Percentiles rank a stretch among this genome's conserved stretches.
Conservation (phyloP, 176 grass and related monocot species). For the Oryza meyeriana region DNA sequence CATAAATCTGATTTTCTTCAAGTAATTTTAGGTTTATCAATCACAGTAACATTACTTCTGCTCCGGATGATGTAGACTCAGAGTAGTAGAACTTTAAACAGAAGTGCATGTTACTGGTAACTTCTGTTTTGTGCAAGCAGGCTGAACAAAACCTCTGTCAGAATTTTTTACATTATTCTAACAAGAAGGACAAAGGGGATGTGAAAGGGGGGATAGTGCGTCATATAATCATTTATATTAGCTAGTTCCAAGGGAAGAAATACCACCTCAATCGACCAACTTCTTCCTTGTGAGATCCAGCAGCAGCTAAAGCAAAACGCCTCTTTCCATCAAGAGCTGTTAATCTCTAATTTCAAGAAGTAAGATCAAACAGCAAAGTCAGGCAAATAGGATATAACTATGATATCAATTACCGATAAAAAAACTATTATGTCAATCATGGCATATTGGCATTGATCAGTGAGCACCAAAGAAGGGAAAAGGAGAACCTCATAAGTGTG, state of each 20-base stretch:
- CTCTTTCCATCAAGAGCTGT: constrained; percentile 96
- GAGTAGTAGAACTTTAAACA: background rate
- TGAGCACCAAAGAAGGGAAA: constrained; percentile 36
- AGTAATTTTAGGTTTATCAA: background rate
- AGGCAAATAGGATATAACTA: constrained; percentile 30
- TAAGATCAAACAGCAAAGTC: constrained; percentile 40
- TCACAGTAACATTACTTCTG: background rate
- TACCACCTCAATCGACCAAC: constrained; percentile 85
- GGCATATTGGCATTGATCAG: background rate
- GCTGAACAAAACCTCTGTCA: background rate
- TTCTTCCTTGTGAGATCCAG: constrained; percentile 97
- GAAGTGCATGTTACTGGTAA: background rate
- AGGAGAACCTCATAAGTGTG: constrained; percentile 85
- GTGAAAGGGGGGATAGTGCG: background rate
- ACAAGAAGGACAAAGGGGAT: background rate
- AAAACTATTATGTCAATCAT: constrained; percentile 18
- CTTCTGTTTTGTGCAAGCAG: background rate
- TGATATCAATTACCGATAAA: background rate
- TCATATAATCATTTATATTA: constrained; percentile 12
- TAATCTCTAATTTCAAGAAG: constrained; percentile 72
- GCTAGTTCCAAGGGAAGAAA: background rate
- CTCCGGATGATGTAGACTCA: constrained; percentile 5
- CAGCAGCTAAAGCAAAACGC: constrained; percentile 97
- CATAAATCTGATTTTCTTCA: constrained; percentile 22
- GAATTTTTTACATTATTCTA: constrained; percentile 18